Evolutionary conservation across 768 basidiomycete genomes (phyloP).

Genomic region (Hericium coralloides): DNA sequence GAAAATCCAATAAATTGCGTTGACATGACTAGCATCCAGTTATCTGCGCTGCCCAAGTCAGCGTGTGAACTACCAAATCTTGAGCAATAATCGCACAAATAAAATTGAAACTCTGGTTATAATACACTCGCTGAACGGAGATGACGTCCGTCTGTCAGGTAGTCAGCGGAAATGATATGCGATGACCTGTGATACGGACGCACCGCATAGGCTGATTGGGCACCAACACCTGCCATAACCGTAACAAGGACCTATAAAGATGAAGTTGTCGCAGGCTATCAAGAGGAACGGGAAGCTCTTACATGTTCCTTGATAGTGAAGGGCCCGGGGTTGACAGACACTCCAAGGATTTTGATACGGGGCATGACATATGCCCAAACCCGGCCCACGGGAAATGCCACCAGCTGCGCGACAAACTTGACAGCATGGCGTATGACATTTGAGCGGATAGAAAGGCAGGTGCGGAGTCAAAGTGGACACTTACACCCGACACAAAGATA

Average conservation of each 20-base stretch:
- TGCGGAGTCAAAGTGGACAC: not conserved
- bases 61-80: too few relatives aligned
- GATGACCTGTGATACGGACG: slow-evolving; percentile 7
- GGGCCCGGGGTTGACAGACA: slow-evolving; percentile 61
- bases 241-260: slow-evolving; percentile 24
- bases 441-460: slow-evolving; percentile 4
- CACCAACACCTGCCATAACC: slow-evolving; percentile 30
- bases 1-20: slow-evolving; percentile 77
- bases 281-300: not conserved
- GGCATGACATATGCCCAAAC: slow-evolving; percentile 45
- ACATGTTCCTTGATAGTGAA: slow-evolving; percentile 52
- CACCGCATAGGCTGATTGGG: slow-evolving; percentile 31
- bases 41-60: slow-evolving; percentile 34
- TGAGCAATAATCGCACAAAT: slow-evolving; percentile 23
- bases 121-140: slow-evolving; percentile 63
- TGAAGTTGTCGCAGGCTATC: not conserved
- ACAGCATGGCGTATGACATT: slow-evolving; percentile 12
- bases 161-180: not conserved
- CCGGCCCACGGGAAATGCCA: slow-evolving; percentile 59
- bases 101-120: slow-evolving; percentile 49
- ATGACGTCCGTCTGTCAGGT: slow-evolving; percentile 47
- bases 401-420: slow-evolving; percentile 56
- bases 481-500: not conserved
- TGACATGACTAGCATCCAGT: slow-evolving; percentile 75
- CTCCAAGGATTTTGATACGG: slow-evolving; percentile 44